Percentiles rank a stretch among this genome's conserved stretches.
phyloP scores from a whole-genome alignment of 768 basidiomycete species.

The Agrocybe praecox region DNA sequence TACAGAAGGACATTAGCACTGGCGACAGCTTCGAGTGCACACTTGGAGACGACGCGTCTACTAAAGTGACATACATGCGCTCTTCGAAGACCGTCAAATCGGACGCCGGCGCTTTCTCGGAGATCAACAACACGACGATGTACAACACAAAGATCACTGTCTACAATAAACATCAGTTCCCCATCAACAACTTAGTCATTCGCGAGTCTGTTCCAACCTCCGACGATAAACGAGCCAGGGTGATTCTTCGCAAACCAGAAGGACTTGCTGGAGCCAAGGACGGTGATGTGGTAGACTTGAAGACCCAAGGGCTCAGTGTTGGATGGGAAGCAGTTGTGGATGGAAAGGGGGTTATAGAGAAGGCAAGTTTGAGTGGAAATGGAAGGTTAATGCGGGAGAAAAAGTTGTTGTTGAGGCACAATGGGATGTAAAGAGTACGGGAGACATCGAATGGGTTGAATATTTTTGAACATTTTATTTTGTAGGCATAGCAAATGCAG shows the following conservation, averaged over 20 bases:
- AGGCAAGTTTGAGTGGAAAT: conserved; percentile 58
- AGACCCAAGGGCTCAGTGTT: conserved; percentile 29
- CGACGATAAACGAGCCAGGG: conserved; percentile 42
- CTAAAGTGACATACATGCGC: conserved; percentile 47
- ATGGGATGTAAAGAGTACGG: conserved; percentile 51
- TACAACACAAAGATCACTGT: conserved; percentile 48
- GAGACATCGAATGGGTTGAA: conserved; percentile 22
- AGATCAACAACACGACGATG: conserved; percentile 43
- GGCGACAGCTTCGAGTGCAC: conserved; percentile 57
- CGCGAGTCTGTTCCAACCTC: conserved; percentile 47
- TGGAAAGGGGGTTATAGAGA: conserved; percentile 55
- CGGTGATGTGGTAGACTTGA: conserved; percentile 34
- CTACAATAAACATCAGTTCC: conserved; percentile 50
- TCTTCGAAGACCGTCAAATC: conserved; percentile 36
- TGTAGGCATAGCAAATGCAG: no score
- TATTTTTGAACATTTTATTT: no score
- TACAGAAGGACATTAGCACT: conserved; percentile 47
- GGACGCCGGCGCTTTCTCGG: conserved; percentile 43
- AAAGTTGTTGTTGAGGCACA: conserved; percentile 45
- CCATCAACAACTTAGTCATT: conserved; percentile 44
- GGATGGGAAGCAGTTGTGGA: conserved; percentile 38
- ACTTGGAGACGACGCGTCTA: conserved; percentile 49
- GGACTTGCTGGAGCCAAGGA: conserved; percentile 48
- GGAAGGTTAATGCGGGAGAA: conserved; percentile 42
- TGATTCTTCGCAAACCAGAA: conserved; percentile 47